Evolutionary conservation across 2,329 filamentous ascomycete species (phyloP), one percentile per base, ranked within the genome.

Genomic region (Phaeosphaeriaceae sp.): DNA sequence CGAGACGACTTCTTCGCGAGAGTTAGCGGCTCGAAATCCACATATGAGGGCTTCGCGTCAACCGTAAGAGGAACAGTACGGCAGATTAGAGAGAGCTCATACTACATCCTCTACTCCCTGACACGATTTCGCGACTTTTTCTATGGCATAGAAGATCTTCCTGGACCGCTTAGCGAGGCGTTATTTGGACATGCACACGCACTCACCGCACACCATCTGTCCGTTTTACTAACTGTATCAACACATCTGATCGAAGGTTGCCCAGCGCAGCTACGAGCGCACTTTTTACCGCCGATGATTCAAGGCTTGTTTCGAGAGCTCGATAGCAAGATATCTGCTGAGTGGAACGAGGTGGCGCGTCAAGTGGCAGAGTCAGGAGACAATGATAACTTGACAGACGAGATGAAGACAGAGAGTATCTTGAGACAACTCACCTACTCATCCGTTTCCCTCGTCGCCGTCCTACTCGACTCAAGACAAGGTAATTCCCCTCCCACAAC

Each of bases 391-490:
- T 77, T 99, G 44, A 90, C 89, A 1, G 92, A 97, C 60, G 94
- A 99, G 76, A 99, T 99, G 94, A 96, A 97, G 74, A 87, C 90
- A 6, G 94, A 99, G 72, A 97, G 93, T 67, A 95, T 99, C 23
- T 78, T 99, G 37, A 86, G 94, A 16, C 92, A 97, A 70, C 82
- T 97, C 41, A 97, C 93, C 0, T 94, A 95, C 73, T 91, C 91
- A 3, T 90, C 92, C 1, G 91, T 97, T 23, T 87, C 94, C 62
- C 91, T 97, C 82, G 88, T 97, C 55, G 90, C 91, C 6, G 89
- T 91, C 60, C 86, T 97, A 62, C 80, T 99, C 17, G 92, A 96
- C 69, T 89, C 92, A 6, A 51, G 67, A 39, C 64, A 71, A 42
- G 68, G 68, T 70, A 56, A 48, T 61, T 37, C 5, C n/a, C n/a